Evolutionary conservation across 2,329 filamentous ascomycete species (phyloP), one percentile per base, ranked within the genome.

Genomic region (Alternaria gaisen): DNA sequence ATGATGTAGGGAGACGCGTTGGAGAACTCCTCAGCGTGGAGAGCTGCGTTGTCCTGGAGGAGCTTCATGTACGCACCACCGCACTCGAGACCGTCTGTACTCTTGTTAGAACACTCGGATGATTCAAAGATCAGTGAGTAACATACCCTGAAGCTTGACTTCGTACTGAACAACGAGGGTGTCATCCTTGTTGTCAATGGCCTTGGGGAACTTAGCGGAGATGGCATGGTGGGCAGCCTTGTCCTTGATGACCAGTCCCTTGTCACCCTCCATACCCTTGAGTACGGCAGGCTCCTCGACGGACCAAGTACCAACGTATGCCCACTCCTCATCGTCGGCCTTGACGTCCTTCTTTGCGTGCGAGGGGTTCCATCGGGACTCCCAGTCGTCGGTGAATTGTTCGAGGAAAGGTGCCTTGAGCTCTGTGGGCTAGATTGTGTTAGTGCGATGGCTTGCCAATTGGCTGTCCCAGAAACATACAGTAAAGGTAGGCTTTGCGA

Each of bases 11-110:
- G 95, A 43, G 94, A 97, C 64, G 91, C 89, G 84, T 99, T 98
- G 81, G 92, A 93, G 86, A 99, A 99, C 85, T 99, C 95, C 69
- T 98, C 94, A 76, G 92, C 89, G 85, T 97, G 93, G 74, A 99
- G 93, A 80, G 92, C 91, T 86, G 94, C 94, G 87, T 95, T 98
- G 80, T 99, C 94, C 74, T 96, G 91, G 72, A 99, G 91, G 71
- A 99, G 92, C 90, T 99, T 99, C 86, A 99, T 86, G 86, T 99
- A 99, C 72, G 95, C 95, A 82, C 95, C 95, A 86, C 95, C 95
- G 80, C 95, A 99, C 82, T 97, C 94, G 66, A 99, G 90, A 72
- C 93, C 94, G 80, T 95, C 93, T 96, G 65, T 10, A 16, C 24
- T 61, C 5, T 75, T 72, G 80, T 81, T 69, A 75, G 74, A 60